These are phyloP conservation scores for Penicillium digitatum DNA, from an alignment of 2,329 filamentous ascomycete genomes.

Conservation along the genomic window DNA sequence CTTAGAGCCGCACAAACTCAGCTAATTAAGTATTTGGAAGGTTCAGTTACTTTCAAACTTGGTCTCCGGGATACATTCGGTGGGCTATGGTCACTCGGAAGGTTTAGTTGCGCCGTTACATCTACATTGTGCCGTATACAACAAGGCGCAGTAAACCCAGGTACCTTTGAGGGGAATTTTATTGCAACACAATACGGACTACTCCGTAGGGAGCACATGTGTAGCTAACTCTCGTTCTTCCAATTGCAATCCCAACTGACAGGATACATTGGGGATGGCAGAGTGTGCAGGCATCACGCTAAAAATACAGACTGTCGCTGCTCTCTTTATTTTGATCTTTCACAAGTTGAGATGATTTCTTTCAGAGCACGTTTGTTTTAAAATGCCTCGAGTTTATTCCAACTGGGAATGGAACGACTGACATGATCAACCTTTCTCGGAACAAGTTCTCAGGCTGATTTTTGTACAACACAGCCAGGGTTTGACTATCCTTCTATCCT, in stretches of 20 bases:
- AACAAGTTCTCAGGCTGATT: neutral
- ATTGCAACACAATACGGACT: neutral
- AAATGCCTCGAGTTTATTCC: neutral
- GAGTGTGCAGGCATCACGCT: neutral
- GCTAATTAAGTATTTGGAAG: neutral
- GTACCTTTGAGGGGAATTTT: neutral
- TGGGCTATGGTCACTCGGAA: neutral
- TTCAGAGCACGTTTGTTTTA: neutral
- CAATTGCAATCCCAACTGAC: neutral
- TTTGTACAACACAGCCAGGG: neutral
- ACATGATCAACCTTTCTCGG: neutral
- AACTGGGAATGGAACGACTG: neutral
- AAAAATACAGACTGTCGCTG: neutral
- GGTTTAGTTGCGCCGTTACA: neutral
- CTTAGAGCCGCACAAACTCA: rapidly evolving
- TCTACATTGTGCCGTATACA: neutral
- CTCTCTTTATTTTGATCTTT: neutral
- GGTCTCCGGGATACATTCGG: neutral
- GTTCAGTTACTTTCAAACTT: no score
- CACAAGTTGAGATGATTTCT: rapidly evolving
- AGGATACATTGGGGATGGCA: neutral
- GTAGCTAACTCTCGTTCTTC: neutral
- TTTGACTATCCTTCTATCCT: neutral
- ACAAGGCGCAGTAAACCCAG: no score
- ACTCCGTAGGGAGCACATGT: neutral